Base-by-base conservation (phyloP, 768 basidiomycete genomes). In the Tulasnella sp. region DNA sequence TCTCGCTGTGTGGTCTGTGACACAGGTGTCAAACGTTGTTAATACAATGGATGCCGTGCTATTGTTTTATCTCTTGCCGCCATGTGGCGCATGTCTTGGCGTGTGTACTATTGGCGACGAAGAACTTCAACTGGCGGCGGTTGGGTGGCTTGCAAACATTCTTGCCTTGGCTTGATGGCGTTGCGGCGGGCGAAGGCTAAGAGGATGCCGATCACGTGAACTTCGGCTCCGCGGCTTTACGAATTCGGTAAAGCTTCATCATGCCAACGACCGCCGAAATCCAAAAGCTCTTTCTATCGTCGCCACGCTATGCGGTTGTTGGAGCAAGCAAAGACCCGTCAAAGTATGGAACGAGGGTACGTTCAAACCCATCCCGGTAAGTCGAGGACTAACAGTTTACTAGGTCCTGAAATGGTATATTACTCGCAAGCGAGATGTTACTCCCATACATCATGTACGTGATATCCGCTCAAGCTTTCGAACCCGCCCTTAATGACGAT, bases 361-460 rank as follows among this genome's bases (percentile, higher is more conserved):
- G 82, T 68, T 70, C 52, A 3, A n/a, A 14, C 36, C 36, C 8
- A 37, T 71, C 37, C 52, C 25, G 22, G 75, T 40, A 39, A 67
- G 9, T 67, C 9, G 64, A 8, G 9, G 64, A 25, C 64, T 25
- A 36, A 36, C 25, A 49, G 40, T 36, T 67, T 34, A 70, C 71
- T 75, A 93, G 92, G 88, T 94, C 64, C 83, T 93, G 71, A 87
- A 89, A 76, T 95, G 93, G 93, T 95, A 94, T 81, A 85, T 89
- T 74, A 82, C 79, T 2, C 88, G 90, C 75, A 81, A 83, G 76
- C 86, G 87, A 79, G 80, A 86, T 3, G 91, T 93, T 34, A 90
- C 87, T 0, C 93, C 93, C 4, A 86, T 94, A 11, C 93, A 94
- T 80, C 92, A 88, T 15, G 93, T 92, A 83, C 40, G 45, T 42